Percentiles rank a stretch among this genome's conserved stretches.
phyloP scores from a whole-genome alignment of 2,329 filamentous ascomycete species.

The Cordyceps javanica region DNA sequence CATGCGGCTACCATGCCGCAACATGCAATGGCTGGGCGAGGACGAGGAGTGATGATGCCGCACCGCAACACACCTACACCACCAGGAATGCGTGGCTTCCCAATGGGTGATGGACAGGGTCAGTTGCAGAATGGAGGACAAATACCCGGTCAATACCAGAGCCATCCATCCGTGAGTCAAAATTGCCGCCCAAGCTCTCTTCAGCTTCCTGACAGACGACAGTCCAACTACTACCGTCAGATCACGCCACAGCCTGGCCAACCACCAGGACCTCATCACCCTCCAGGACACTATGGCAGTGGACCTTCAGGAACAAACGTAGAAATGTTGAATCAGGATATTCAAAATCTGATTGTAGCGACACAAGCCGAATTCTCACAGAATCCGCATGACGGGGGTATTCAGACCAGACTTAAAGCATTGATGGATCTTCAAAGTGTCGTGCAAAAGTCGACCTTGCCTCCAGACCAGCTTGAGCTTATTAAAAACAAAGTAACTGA shows the following conservation, averaged over 20 bases:
- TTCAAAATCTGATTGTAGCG: conserved; percentile 68
- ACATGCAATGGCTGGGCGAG: conserved; percentile 38
- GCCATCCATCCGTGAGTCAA: not conserved
- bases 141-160: conserved; percentile 19
- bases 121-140: conserved; percentile 28
- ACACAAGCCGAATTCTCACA: conserved; percentile 69
- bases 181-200: not conserved
- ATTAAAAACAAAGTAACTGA: conserved; percentile 81
- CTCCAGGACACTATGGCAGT: conserved; percentile 33
- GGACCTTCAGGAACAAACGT: conserved; percentile 50
- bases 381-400: conserved; percentile 67
- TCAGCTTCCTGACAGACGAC: conserved; percentile 12
- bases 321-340: conserved; percentile 75
- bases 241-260: conserved; percentile 33
- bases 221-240: conserved; percentile 23
- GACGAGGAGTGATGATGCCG: conserved; percentile 45
- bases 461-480: conserved; percentile 73
- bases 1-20: conserved; percentile 53
- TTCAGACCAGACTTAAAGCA: conserved; percentile 75
- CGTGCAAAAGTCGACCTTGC: conserved; percentile 70
- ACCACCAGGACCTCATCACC: conserved; percentile 34
- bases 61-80: conserved; percentile 72
- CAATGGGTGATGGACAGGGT: conserved; percentile 20
- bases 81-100: conserved; percentile 38
- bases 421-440: conserved; percentile 73